Evolutionary conservation across 2,329 filamentous ascomycete species (phyloP).

Genomic region (Aaosphaeria pasadenensis): DNA sequence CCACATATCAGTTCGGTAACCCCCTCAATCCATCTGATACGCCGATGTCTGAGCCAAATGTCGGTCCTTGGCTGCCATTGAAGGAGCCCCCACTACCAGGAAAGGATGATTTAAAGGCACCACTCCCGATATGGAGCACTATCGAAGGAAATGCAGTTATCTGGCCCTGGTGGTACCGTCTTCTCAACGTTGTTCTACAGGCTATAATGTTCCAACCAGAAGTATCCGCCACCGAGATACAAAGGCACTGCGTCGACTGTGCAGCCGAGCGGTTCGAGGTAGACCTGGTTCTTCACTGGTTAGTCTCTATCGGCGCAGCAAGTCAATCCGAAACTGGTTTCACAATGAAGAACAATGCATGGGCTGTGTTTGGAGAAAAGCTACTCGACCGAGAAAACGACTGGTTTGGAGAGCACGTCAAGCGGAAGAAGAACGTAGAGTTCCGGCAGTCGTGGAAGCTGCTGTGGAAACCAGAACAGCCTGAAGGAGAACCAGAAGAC

Average conservation of each 20-base stretch:
- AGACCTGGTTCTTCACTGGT: conserved; percentile 29
- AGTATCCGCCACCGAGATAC: conserved; percentile 47
- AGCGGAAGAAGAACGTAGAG: conserved; percentile 12
- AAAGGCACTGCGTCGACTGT: conserved; percentile 33
- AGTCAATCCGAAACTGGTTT: conserved; percentile 15
- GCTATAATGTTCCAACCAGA: conserved; percentile 62
- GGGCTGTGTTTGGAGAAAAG: conserved; percentile 32
- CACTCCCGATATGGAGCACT: conserved; percentile 69
- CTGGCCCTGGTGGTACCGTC: conserved; percentile 60
- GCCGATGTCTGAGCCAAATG: conserved; percentile 22
- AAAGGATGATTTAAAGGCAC: conserved; percentile 39
- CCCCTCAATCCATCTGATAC: conserved; percentile 43
- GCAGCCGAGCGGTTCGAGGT: conserved; percentile 31
- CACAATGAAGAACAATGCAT: conserved; percentile 18
- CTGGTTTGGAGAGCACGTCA: conserved; percentile 29
- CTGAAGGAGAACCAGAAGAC: no score
- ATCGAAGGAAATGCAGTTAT: conserved; percentile 60
- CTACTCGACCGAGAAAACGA: conserved; percentile 24
- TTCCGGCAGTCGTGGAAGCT: not conserved
- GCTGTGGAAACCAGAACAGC: not conserved
- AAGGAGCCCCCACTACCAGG: conserved; percentile 27
- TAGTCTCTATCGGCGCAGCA: conserved; percentile 21
- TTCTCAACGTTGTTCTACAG: conserved; percentile 62
- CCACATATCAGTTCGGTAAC: conserved; percentile 56
- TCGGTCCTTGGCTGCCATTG: conserved; percentile 14